phyloP scores from a whole-genome alignment of 2,329 filamentous ascomycete species.

The Diaporthe sp. region DNA sequence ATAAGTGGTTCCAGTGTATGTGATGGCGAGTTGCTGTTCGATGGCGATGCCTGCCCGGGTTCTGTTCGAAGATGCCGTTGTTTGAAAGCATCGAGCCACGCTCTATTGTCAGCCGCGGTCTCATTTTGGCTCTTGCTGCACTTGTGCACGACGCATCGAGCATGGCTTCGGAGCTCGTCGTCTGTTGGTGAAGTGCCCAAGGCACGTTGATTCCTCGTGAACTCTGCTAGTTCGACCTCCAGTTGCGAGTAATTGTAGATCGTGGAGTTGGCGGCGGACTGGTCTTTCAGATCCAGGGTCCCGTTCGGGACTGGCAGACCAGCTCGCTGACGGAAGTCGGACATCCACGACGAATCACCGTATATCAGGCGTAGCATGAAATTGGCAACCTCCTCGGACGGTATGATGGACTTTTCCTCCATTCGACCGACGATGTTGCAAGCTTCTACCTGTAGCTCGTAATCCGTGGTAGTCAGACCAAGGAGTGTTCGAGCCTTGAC shows the following conservation, averaged over 20 bases:
- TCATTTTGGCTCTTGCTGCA: conserved; percentile 76
- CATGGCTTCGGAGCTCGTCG: conserved; percentile 68
- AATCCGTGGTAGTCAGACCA: conserved; percentile 71
- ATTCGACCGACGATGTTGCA: conserved; percentile 70
- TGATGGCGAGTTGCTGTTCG: conserved; percentile 39
- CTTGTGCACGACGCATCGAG: conserved; percentile 73
- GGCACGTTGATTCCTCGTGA: conserved; percentile 59
- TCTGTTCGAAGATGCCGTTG: conserved; percentile 55
- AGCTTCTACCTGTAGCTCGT: conserved; percentile 72
- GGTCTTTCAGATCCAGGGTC: conserved; percentile 65
- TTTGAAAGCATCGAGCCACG: conserved; percentile 69
- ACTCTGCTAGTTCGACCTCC: conserved; percentile 69
- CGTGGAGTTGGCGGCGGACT: conserved; percentile 69
- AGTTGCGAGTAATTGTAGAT: conserved; percentile 71
- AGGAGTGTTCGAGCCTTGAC: conserved; percentile 65
- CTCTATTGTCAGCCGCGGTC: conserved; percentile 69
- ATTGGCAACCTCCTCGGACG: conserved; percentile 66
- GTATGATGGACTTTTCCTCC: conserved; percentile 64
- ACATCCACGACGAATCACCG: conserved; percentile 67
- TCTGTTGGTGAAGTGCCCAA: conserved; percentile 65
- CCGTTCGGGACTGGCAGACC: conserved; percentile 68
- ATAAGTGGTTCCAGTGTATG: background rate
- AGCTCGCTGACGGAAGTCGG: conserved; percentile 68
- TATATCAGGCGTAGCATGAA: conserved; percentile 69
- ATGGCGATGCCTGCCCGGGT: conserved; percentile 44